phyloP scores from a whole-genome alignment of 495 filamentous ascomycete species.

The Xylaria longipes region DNA sequence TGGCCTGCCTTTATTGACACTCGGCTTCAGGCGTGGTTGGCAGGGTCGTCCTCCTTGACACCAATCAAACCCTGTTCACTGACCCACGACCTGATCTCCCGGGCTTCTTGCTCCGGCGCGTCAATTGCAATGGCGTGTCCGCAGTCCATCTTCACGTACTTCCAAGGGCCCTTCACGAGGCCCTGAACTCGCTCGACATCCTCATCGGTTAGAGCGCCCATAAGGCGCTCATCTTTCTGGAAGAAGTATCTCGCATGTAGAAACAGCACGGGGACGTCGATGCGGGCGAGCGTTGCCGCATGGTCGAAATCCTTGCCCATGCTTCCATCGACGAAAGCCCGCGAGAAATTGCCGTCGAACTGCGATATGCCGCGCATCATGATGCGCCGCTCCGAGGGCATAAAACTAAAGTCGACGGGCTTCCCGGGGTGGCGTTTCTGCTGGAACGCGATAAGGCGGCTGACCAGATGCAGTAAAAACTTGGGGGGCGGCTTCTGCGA shows the following conservation, averaged over 20 bases:
- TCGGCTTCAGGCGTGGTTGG: neutral
- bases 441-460: neutral
- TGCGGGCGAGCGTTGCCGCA: neutral
- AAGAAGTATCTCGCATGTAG: constrained; percentile 3
- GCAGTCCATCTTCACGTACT: neutral
- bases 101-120: neutral
- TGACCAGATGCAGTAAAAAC: neutral
- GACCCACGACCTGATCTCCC: neutral
- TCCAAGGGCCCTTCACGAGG: constrained; percentile 1
- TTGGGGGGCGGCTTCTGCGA: constrained; percentile 3
- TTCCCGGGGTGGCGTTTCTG: neutral
- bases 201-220: neutral
- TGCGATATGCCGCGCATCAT: neutral
- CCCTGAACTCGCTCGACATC: neutral
- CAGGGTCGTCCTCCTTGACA: neutral
- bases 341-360: constrained; percentile 3
- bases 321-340: neutral
- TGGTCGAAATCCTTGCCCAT: neutral
- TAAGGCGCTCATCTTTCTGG: neutral
- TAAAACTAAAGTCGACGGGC: neutral
- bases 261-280: neutral
- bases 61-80: neutral
- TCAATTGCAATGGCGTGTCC: neutral
- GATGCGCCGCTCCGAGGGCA: neutral
- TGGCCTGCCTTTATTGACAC: neutral